Conservation (phyloP, 306 rosid species). For the Fagus sylvatica region DNA sequence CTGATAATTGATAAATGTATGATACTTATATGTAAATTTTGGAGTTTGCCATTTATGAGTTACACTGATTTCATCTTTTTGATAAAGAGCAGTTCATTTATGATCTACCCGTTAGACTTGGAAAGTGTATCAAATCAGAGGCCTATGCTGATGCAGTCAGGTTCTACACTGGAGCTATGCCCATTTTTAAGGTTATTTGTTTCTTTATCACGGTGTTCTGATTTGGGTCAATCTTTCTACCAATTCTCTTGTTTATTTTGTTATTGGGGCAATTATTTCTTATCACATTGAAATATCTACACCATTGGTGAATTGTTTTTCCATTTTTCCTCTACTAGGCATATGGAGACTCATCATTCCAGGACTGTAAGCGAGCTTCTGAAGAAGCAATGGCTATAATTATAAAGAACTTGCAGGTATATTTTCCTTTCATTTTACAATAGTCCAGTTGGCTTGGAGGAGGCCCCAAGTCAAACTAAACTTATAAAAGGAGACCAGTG, state of each 20-base stretch:
- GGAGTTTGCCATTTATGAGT: constrained; percentile 17
- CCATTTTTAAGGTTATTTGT: constrained; percentile 74
- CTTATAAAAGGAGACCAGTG: neutral
- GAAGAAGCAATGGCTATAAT: constrained; percentile 79
- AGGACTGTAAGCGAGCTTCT: constrained; percentile 87
- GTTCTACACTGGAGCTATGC: constrained; percentile 88
- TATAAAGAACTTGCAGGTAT: constrained; percentile 77
- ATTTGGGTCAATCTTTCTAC: constrained; percentile 23
- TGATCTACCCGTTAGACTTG: constrained; percentile 89
- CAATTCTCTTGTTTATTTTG: constrained; percentile 9
- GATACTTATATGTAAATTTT: neutral
- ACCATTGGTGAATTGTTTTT: constrained; percentile 20
- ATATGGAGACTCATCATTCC: constrained; percentile 90
- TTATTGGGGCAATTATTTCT: neutral
- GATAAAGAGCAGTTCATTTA: constrained; percentile 77
- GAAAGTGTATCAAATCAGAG: constrained; percentile 83
- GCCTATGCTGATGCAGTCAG: constrained; percentile 91
- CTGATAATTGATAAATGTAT: neutral
- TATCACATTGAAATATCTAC: constrained; percentile 2
- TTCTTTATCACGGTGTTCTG: constrained; percentile 20
- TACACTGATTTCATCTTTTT: constrained; percentile 30
- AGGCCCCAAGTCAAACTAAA: constrained; percentile 12
- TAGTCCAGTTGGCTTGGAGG: neutral
- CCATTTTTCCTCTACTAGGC: constrained; percentile 47
- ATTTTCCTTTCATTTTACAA: constrained; percentile 21